These are phyloP conservation scores for Ulota crispa DNA, from an alignment of 225 moss, liverwort and hornwort genomes.

Conservation along the genomic window DNA sequence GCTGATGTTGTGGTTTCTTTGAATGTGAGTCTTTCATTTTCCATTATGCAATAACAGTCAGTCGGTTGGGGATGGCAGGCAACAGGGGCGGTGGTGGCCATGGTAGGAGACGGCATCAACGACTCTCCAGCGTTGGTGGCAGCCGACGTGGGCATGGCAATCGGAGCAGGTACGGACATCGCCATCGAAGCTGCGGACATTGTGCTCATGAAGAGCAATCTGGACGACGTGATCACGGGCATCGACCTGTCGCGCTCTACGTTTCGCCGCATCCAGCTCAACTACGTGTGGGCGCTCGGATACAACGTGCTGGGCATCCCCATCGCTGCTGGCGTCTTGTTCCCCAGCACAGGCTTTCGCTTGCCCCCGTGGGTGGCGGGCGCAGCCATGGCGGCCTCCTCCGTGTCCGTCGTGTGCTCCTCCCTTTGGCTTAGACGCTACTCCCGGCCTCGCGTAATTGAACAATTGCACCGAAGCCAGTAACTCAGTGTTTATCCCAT, in stretches of 20 bases:
- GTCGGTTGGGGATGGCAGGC: constrained; percentile 28
- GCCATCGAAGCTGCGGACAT: constrained; percentile 93
- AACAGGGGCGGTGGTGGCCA: constrained; percentile 58
- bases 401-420: constrained; percentile 86
- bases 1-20: not conserved
- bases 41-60: not conserved
- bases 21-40: not conserved
- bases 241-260: constrained; percentile 78
- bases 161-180: constrained; percentile 89
- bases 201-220: constrained; percentile 83
- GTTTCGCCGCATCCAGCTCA: constrained; percentile 68
- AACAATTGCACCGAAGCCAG: constrained; percentile 14
- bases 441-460: constrained; percentile 52
- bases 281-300: constrained; percentile 85
- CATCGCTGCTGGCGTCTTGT: constrained; percentile 75
- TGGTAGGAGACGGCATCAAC: constrained; percentile 95
- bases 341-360: constrained; percentile 63
- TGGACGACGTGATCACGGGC: constrained; percentile 89
- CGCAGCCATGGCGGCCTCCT: constrained; percentile 91
- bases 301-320: constrained; percentile 86
- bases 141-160: constrained; percentile 92
- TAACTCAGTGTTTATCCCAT: not conserved
- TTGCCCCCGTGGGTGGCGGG: constrained; percentile 91
- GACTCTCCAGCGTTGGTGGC: constrained; percentile 90
- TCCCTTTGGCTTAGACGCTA: constrained; percentile 82